A percentile compares a stretch with the other conserved stretches of the same genome.
Evolutionary conservation across 805 yeast genomes (phyloP).

Genomic region (Candida railenensis): DNA sequence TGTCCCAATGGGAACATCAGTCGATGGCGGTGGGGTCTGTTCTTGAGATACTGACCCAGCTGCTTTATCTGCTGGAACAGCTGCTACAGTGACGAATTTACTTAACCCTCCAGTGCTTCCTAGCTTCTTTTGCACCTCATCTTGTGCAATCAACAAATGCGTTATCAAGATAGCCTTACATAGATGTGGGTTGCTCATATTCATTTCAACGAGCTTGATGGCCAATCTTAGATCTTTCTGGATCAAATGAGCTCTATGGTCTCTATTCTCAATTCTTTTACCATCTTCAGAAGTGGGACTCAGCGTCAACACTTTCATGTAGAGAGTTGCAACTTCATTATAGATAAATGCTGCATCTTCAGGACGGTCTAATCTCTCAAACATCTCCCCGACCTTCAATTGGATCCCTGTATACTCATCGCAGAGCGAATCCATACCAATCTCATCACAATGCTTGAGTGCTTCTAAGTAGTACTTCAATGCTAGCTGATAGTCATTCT

Average conservation of each 20-base stretch:
- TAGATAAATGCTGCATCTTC: constrained; percentile 69
- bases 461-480: constrained; percentile 74
- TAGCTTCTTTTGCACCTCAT: constrained; percentile 51
- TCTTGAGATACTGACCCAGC: constrained; percentile 5
- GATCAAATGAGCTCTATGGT: constrained; percentile 54
- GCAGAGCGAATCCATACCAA: constrained; percentile 54
- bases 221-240: constrained; percentile 71
- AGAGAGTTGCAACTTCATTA: constrained; percentile 61
- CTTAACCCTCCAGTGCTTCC: constrained; percentile 15
- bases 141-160: constrained; percentile 65
- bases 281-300: constrained; percentile 25
- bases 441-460: constrained; percentile 55
- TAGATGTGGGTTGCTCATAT: constrained; percentile 43
- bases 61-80: constrained; percentile 6
- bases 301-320: constrained; percentile 50
- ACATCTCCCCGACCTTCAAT: constrained; percentile 83
- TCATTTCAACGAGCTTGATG: constrained; percentile 62
- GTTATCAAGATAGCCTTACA: constrained; percentile 60
- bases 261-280: constrained; percentile 18
- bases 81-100: neutral
- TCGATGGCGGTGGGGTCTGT: constrained; percentile 2
- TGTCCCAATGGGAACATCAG: constrained; percentile 2
- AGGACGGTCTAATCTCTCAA: constrained; percentile 60
- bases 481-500: constrained; percentile 65
- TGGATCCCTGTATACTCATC: constrained; percentile 92